These are phyloP conservation scores for Acer campestre DNA, from an alignment of 345 rosid genomes.

Conservation along the genomic window DNA sequence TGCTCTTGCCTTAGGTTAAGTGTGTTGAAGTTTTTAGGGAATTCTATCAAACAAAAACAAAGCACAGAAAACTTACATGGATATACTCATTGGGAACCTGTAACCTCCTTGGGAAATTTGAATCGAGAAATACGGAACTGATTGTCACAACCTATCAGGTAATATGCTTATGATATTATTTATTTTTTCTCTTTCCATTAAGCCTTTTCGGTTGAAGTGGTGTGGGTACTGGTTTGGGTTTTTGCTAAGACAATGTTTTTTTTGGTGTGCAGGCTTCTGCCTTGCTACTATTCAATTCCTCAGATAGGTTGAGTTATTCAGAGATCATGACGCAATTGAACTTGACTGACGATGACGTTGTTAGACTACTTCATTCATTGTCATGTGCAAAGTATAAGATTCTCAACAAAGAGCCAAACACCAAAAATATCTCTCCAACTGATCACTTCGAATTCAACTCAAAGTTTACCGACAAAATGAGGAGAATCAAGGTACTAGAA, in stretches of 20 bases:
- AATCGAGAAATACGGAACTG: slow-evolving; percentile 57
- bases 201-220: not conserved
- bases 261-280: slow-evolving; percentile 54
- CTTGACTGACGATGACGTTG: slow-evolving; percentile 58
- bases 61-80: slow-evolving; percentile 70
- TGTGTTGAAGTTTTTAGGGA: slow-evolving; percentile 69
- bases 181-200: not conserved
- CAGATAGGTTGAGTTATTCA: slow-evolving; percentile 62
- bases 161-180: not conserved
- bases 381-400: slow-evolving; percentile 58
- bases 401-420: slow-evolving; percentile 50
- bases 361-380: slow-evolving; percentile 66
- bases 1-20: slow-evolving; percentile 38
- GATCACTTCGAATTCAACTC: slow-evolving; percentile 52
- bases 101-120: slow-evolving; percentile 63
- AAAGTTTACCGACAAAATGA: slow-evolving; percentile 71
- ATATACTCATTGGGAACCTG: slow-evolving; percentile 70
- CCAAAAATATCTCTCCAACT: slow-evolving; percentile 37
- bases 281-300: slow-evolving; percentile 58
- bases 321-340: slow-evolving; percentile 72
- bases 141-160: slow-evolving; percentile 76
- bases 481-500: slow-evolving; percentile 62
- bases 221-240: not conserved
- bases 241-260: slow-evolving; percentile 11
- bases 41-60: slow-evolving; percentile 61